These are phyloP conservation scores for Athelia sp. DNA, from an alignment of 1,284 basidiomycete genomes.

Conservation along the genomic window DNA sequence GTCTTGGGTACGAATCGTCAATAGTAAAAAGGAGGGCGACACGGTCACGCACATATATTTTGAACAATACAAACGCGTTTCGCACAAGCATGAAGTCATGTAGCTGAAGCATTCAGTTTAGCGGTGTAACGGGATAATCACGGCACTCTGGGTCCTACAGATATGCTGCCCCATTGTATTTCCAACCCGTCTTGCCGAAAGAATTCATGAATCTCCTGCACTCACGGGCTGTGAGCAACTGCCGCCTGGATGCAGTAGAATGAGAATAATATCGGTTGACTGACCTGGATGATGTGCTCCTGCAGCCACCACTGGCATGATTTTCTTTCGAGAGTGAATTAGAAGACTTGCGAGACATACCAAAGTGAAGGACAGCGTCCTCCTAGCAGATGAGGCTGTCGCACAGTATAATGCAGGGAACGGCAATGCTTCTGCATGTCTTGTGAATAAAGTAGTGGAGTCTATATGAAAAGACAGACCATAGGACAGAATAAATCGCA, in stretches of 20 bases:
- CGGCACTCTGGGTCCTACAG: too few species aligned
- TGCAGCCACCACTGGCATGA: neutral
- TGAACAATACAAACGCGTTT: too few species aligned
- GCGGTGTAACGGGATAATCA: too few species aligned
- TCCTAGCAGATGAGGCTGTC: neutral
- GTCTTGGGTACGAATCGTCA: too few species aligned
- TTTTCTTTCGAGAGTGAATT: neutral
- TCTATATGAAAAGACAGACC: neutral
- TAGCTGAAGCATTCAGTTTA: too few species aligned
- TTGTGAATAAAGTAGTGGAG: neutral
- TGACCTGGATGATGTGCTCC: constrained; percentile 1
- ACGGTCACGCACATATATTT: too few species aligned
- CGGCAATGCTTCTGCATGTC: neutral
- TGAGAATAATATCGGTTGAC: neutral
- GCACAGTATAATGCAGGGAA: neutral
- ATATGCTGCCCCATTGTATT: too few species aligned
- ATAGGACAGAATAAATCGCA: neutral
- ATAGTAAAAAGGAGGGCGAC: too few species aligned
- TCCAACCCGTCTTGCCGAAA: neutral
- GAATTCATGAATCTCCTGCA: neutral
- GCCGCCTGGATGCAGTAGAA: neutral
- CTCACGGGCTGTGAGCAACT: neutral
- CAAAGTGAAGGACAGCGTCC: neutral
- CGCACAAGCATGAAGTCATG: too few species aligned
- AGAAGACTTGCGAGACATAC: neutral